These are phyloP conservation scores for Orychophragmus violaceus DNA, from an alignment of 345 rosid species.

Conservation along the genomic window DNA sequence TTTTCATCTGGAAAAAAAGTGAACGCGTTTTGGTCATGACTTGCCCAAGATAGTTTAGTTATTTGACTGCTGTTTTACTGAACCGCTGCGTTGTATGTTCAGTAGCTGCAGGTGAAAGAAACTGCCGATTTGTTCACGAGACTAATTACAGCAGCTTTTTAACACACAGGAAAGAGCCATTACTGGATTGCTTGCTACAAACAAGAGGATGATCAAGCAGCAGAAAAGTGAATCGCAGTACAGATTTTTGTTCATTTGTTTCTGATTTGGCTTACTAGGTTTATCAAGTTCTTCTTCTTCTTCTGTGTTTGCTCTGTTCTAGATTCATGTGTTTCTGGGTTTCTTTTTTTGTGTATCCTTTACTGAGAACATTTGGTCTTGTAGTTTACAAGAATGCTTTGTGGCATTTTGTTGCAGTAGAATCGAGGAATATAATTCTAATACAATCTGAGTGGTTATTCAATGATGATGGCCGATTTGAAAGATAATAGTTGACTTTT, in stretches of 20 bases:
- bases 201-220: conserved; percentile 3
- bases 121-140: neutral
- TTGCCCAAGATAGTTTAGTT: neutral
- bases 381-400: conserved; percentile 13
- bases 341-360: neutral
- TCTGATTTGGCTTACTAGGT: conserved; percentile 4
- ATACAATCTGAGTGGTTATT: neutral
- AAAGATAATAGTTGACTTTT: neutral
- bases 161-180: neutral
- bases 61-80: neutral
- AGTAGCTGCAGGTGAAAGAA: conserved; percentile 15
- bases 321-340: neutral
- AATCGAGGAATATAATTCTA: neutral
- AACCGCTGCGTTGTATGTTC: neutral
- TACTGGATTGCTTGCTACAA: conserved; percentile 7
- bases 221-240: conserved; percentile 19
- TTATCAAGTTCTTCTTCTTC: neutral
- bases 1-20: neutral
- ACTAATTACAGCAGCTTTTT: conserved; percentile 13
- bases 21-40: neutral
- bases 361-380: neutral
- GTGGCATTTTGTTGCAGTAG: conserved; percentile 6
- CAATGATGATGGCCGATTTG: neutral
- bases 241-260: conserved; percentile 21
- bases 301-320: neutral